Conservation (phyloP, 2,329 filamentous ascomycete genomes). For the Penicillium sp. region DNA sequence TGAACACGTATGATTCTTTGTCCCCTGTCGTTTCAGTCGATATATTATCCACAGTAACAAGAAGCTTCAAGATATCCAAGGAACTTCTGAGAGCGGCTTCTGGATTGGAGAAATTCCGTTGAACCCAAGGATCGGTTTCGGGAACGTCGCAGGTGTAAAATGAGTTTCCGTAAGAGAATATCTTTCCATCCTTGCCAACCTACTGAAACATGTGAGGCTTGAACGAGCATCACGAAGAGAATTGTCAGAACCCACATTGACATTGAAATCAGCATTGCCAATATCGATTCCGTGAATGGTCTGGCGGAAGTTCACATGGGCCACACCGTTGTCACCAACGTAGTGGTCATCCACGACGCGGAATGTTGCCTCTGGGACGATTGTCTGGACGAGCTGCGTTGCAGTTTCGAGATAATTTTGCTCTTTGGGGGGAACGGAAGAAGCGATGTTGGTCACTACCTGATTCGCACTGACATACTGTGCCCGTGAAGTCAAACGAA, state of each 20-base stretch:
- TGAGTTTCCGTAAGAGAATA: neutral
- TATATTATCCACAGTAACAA: neutral
- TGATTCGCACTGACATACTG: no score
- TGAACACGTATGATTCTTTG: neutral
- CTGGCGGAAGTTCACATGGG: constrained; percentile 1
- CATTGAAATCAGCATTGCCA: neutral
- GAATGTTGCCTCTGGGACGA: neutral
- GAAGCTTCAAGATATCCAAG: neutral
- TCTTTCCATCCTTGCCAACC: neutral
- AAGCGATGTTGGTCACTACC: no score
- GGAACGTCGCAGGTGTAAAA: neutral
- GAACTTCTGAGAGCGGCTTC: neutral
- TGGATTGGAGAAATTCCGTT: neutral
- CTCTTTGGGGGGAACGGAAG: no score
- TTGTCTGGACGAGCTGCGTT: neutral
- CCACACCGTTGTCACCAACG: neutral
- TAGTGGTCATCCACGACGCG: constrained; percentile 1
- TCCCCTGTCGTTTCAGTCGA: neutral
- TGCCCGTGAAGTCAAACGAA: no score
- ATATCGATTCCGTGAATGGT: neutral
- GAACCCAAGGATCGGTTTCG: neutral
- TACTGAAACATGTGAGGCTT: neutral
- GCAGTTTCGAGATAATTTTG: neutral
- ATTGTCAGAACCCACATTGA: neutral
- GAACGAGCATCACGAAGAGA: neutral